A percentile compares a stretch with the other conserved stretches of the same genome.
Conservation (phyloP, 345 rosid genomes). For the Camelina laxa region DNA sequence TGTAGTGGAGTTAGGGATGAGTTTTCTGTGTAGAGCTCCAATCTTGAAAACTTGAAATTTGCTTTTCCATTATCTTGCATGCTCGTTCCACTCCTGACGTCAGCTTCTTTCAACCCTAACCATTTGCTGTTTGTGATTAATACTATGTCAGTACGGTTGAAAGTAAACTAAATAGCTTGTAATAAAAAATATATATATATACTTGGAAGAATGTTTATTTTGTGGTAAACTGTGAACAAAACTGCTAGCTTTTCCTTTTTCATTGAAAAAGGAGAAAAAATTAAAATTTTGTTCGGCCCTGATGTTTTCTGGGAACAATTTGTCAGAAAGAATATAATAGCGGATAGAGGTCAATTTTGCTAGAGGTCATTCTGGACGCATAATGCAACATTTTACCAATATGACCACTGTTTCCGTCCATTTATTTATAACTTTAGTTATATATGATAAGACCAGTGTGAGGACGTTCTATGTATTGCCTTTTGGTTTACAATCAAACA, state of each 20-base stretch:
- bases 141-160: neutral
- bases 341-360: neutral
- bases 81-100: conserved; percentile 1
- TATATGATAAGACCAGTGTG: conserved; percentile 11
- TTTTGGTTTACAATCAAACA: conserved; percentile 16
- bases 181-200: too few relatives aligned
- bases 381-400: neutral
- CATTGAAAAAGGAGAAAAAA: neutral
- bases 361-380: conserved; percentile 7
- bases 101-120: neutral
- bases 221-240: neutral
- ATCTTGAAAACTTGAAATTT: conserved; percentile 5
- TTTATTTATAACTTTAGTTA: neutral
- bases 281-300: neutral
- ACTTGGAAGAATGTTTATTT: too few relatives aligned
- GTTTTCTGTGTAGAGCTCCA: conserved; percentile 5
- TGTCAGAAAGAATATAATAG: neutral
- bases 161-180: neutral
- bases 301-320: neutral
- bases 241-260: conserved; percentile 1
- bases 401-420: neutral
- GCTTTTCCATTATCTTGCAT: conserved; percentile 6
- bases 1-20: conserved; percentile 3
- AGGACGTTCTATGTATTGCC: conserved; percentile 19
- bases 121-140: conserved; percentile 2